Evolutionary conservation across 257 asterid genomes (phyloP).

Genomic region (Gentiana dahurica): DNA sequence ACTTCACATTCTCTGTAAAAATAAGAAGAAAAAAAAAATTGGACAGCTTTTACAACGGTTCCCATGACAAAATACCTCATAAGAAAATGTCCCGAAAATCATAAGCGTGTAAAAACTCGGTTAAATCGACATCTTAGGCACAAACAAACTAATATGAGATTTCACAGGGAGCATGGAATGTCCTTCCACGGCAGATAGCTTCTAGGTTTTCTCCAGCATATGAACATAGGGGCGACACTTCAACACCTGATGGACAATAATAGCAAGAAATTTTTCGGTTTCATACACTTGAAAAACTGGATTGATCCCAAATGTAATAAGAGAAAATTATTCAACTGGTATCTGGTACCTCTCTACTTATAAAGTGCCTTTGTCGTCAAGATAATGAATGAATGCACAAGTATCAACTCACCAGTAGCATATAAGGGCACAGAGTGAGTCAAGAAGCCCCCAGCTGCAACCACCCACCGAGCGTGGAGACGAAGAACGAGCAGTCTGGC

Average conservation of each 20-base stretch:
- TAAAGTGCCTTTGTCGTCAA: background rate
- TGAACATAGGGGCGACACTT: slow-evolving; percentile 90
- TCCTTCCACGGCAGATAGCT: slow-evolving; percentile 86
- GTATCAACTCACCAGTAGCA: slow-evolving; percentile 50
- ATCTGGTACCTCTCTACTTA: no score
- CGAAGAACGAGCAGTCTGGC: slow-evolving; percentile 84
- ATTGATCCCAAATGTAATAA: no score
- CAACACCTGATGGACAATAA: slow-evolving; percentile 50
- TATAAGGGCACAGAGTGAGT: slow-evolving; percentile 94
- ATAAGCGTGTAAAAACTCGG: background rate
- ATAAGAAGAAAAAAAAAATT: no score
- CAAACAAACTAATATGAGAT: slow-evolving; percentile 47
- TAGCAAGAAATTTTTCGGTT: background rate
- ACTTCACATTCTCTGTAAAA: no score
- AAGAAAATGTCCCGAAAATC: no score
- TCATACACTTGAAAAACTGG: no score
- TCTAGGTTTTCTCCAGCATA: slow-evolving; percentile 93
- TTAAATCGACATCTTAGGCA: slow-evolving; percentile 7
- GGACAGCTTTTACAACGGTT: no score
- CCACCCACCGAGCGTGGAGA: slow-evolving; percentile 92
- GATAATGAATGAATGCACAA: background rate
- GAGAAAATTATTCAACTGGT: no score
- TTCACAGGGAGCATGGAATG: slow-evolving; percentile 96
- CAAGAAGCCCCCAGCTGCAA: slow-evolving; percentile 96
- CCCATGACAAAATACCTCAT: no score